Evolutionary conservation across 129 eudicot genomes (phyloP).

Genomic region (Flaveria linearis): DNA sequence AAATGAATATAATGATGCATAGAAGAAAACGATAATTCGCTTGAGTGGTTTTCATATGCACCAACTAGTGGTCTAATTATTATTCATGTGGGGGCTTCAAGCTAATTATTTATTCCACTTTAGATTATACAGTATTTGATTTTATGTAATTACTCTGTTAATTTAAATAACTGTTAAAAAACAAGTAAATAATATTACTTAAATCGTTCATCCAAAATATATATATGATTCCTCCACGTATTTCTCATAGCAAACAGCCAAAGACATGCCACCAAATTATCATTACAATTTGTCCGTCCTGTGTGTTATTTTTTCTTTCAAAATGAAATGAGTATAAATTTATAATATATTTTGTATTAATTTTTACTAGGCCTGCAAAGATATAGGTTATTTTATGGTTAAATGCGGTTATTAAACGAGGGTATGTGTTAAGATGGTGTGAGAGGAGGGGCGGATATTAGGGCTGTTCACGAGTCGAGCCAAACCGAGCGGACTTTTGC

Average conservation of each 20-base stretch:
- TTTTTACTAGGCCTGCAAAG: not conserved
- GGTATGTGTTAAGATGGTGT: too few species aligned
- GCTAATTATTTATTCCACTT: conserved; percentile 18
- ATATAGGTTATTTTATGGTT: not conserved
- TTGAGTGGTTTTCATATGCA: conserved; percentile 17
- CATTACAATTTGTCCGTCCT: not conserved
- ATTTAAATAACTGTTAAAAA: not conserved
- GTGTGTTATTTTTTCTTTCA: not conserved
- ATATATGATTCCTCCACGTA: conserved; percentile 13
- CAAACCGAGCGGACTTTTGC: too few species aligned
- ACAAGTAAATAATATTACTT: not conserved
- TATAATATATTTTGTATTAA: not conserved
- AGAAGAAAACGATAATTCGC: not conserved
- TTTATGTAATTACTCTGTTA: not conserved
- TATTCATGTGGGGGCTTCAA: conserved; percentile 21
- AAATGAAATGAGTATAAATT: not conserved
- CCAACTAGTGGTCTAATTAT: conserved; percentile 24
- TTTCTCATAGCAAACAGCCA: conserved; percentile 27
- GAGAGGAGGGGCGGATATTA: too few species aligned
- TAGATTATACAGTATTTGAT: conserved; percentile 15
- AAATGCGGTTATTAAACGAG: too few species aligned
- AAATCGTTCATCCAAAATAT: not conserved
- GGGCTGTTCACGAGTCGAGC: too few species aligned
- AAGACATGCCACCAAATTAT: conserved; percentile 14
- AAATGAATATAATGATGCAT: not conserved